Evolutionary conservation across 1,139 yeast species (phyloP).

Genomic region (Taphrina communis): DNA sequence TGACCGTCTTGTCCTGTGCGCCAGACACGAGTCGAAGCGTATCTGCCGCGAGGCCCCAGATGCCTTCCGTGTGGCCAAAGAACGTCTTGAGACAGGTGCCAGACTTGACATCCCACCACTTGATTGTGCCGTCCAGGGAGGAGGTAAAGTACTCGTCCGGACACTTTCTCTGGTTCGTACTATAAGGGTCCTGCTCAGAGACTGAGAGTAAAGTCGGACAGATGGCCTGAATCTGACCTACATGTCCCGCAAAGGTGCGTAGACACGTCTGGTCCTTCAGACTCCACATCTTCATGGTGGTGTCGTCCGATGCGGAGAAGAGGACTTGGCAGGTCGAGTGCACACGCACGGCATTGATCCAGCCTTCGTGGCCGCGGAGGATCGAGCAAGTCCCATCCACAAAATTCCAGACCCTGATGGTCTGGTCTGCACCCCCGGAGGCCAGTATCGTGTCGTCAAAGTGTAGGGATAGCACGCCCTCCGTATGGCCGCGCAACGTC

Average conservation of each 20-base stretch:
- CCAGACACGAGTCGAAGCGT: conserved; percentile 97
- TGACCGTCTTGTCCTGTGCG: conserved; percentile 89
- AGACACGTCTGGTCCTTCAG: conserved; percentile 77
- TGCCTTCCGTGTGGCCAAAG: conserved; percentile 93
- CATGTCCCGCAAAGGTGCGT: conserved; percentile 69
- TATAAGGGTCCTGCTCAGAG: conserved; percentile 38
- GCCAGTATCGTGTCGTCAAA: conserved; percentile 82
- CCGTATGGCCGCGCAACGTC: conserved; percentile 90
- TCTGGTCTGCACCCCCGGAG: conserved; percentile 89
- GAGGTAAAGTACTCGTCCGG: conserved; percentile 40
- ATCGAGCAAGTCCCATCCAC: conserved; percentile 91
- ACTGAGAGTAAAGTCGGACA: conserved; percentile 30
- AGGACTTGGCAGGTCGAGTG: conserved; percentile 79
- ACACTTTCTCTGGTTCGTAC: conserved; percentile 8
- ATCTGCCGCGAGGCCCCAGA: conserved; percentile 95
- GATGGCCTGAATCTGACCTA: conserved; percentile 53
- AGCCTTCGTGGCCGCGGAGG: conserved; percentile 86
- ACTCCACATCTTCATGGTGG: conserved; percentile 95
- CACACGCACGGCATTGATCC: conserved; percentile 88
- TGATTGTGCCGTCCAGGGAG: conserved; percentile 46
- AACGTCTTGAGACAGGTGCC: conserved; percentile 64
- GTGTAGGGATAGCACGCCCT: conserved; percentile 81
- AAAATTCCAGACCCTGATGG: conserved; percentile 95
- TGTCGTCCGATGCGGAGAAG: conserved; percentile 88
- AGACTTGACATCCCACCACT: conserved; percentile 94